Evolutionary conservation across 495 filamentous ascomycete genomes (phyloP), one percentile per base, ranked within the genome.

Genomic region (Hyaloscypha variabilis): DNA sequence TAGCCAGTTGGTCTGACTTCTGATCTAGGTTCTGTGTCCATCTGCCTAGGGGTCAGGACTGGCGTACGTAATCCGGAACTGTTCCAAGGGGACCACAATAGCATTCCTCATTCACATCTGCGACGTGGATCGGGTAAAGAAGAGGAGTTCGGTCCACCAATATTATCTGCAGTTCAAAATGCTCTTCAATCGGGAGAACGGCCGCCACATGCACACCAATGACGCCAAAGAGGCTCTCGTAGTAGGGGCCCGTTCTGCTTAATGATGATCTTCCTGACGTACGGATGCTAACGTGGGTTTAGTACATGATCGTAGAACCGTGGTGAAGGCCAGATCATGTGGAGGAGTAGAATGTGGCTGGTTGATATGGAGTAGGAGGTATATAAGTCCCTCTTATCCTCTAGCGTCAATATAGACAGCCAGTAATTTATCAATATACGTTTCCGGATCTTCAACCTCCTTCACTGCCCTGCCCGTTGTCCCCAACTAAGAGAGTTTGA

Each of bases 141-240:
- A 67, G 59, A 52, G 49, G 50, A 68, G 68, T 26, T 68, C 62
- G 6, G 62, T 55, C 54, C 30, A 57, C 67, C 55, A 73, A 57
- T 75, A 71, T 67, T 68, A 69, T 64, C 69, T 71, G 57, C 66
- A 69, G 68, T 61, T 68, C 57, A 66, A 75, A 58, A 71, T 71
- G 68, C 71, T 70, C 19, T 69, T 71, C 57, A 67, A 63, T 60
- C 57, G 56, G 49, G 54, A 58, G 52, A 71, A 59, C 28, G 69
- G 70, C 54, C 67, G 67, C 62, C 62, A 68, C 29, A 69, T 71
- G 62, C 62, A 77, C 62, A 71, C 62, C 36, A 52, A 76, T 59
- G 54, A 72, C 50, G 58, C 29, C 51, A 72, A 63, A 60, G 73
- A 72, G 64, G 60, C 58, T 74, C 68, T 76, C 75, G 74, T 76